Percentiles rank a stretch among this genome's conserved stretches.
Conservation (phyloP, 1,139 yeast species). For the Debaryomyces udenii region DNA sequence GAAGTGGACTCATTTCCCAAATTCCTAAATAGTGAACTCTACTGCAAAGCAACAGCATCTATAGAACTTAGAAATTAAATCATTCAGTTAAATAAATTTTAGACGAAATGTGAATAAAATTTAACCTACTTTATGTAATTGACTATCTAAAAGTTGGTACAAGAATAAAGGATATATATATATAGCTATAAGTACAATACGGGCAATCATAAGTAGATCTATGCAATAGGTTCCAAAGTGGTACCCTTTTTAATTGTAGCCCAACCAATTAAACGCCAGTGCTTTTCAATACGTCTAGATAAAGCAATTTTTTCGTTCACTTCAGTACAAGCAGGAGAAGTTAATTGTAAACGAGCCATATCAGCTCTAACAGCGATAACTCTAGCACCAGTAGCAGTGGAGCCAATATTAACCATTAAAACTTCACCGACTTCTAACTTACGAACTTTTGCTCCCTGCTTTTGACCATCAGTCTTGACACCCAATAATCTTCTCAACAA, state of each 20-base stretch:
- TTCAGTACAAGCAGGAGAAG: constrained; percentile 99
- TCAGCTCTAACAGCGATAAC: constrained; percentile 98
- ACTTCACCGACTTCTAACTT: constrained; percentile 94
- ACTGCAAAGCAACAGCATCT: constrained; percentile 18
- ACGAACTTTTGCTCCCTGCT: constrained; percentile 91
- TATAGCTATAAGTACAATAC: constrained; percentile 24
- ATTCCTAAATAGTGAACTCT: constrained; percentile 47
- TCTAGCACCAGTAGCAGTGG: constrained; percentile 99
- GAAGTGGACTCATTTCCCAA: constrained; percentile 75
- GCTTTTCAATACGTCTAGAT: constrained; percentile 98
- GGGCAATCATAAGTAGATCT: constrained; percentile 14
- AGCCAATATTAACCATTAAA: constrained; percentile 98
- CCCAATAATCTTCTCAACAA: constrained; percentile 95
- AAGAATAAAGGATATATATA: constrained; percentile 13
- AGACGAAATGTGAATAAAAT: background rate
- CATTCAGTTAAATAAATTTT: too few relatives aligned
- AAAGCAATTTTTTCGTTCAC: constrained; percentile 97
- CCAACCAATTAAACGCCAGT: constrained; percentile 99
- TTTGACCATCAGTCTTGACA: constrained; percentile 97
- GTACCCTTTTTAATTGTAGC: constrained; percentile 98
- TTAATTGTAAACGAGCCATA: constrained; percentile 96
- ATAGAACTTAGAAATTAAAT: constrained; percentile 12
- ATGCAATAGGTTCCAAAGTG: constrained; percentile 69
- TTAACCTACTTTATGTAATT: constrained; percentile 6
- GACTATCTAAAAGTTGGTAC: constrained; percentile 4